Base-by-base conservation (phyloP, 2,329 filamentous ascomycete genomes). In the Triangularia verruculosa region DNA sequence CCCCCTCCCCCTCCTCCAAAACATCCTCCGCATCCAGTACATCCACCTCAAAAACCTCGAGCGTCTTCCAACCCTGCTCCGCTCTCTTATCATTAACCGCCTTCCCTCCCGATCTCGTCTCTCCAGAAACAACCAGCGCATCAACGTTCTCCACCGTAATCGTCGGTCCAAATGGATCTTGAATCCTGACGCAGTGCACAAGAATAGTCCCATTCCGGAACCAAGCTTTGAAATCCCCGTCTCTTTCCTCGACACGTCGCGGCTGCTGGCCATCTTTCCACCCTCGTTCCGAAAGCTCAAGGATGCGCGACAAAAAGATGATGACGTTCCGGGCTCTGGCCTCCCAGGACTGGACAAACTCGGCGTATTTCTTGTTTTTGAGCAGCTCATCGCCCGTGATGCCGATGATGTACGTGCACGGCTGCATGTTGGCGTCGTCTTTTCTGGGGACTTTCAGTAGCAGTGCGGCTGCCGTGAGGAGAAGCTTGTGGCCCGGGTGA, bases 401-500 rank as follows among this genome's bases (percentile, higher is more conserved):
- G 12, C 95, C 95, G 51, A 97, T 83, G 17, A 93, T 89, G 66
- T 96, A 83, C 11, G 82, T 82, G 65, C 85, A 84, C 22, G 80
- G 77, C 28, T 72, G 67, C 3, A 56, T 12, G 12, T 28, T 28
- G 1, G 73, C 71, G 0, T 78, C 72, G 30, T 72, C 70, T 30
- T 76, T 71, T 51, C 77, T 69, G 0, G 80, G 79, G 0, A 85
- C 81, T 64, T 86, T 84, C 62, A 90, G 82, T 15, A 92, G 83
- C 62, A 97, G 85, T 0, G 89, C 86, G 0, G 90, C 91, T 66
- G 93, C 93, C n/a, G 93, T 93, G 20, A 99, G 85, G 20, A 99
- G 84, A n/a, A 98, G 82, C 78, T 98, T 99, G 79, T 99, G 95
- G 5, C 95, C 95, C 3, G 91, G 88, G 74, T 99, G 95, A 22